Base-by-base conservation (phyloP, 1,284 basidiomycete genomes). In the Sporisorium reilianum region DNA sequence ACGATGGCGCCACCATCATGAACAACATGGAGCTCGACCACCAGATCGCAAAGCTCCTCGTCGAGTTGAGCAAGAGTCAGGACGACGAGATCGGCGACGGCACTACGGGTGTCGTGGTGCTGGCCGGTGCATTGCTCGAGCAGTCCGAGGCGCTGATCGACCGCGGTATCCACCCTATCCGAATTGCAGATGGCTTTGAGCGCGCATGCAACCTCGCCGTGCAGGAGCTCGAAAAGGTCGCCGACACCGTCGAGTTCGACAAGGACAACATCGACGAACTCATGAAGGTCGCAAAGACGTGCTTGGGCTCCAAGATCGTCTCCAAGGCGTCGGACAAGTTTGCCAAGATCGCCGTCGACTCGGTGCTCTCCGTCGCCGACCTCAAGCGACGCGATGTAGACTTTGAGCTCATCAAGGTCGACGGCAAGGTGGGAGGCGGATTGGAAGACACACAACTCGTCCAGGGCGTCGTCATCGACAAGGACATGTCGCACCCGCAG, bases 51-150 rank as follows among this genome's bases (percentile, higher is more conserved):
- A 98, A 97, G 87, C 89, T 99, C 46, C 89, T 99, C 42, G 96
- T 99, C 11, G 94, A 99, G 85, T 88, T 98, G 48, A 95, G 93
- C 52, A 95, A 95, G 87, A 95, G 93, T 83, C 96, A 99, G 87
- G 96, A 99, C 85, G 95, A 98, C 86, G 96, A 99, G 88, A 97
- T 99, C 85, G 96, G 97, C 51, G 96, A 99, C 86, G 97, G 96
- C 62, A 99, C 96, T 11, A 99, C 96, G 36, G 97, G 96, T 86
- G 96, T 99, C 67, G 96, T 98, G 28, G 96, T 99, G 2, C 91
- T 99, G 66, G 97, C 96, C 34, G 96, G 96, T 73, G 97, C 97
- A 23, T 88, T 99, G 26, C 87, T 99, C 55, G 94, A 96, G 80
- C 92, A 95, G 85, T 93, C 88, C 16, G 85, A 88, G 86, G 89